Conservation (phyloP, 2,329 filamentous ascomycete species). For the Pseudogymnoascus sp. region DNA sequence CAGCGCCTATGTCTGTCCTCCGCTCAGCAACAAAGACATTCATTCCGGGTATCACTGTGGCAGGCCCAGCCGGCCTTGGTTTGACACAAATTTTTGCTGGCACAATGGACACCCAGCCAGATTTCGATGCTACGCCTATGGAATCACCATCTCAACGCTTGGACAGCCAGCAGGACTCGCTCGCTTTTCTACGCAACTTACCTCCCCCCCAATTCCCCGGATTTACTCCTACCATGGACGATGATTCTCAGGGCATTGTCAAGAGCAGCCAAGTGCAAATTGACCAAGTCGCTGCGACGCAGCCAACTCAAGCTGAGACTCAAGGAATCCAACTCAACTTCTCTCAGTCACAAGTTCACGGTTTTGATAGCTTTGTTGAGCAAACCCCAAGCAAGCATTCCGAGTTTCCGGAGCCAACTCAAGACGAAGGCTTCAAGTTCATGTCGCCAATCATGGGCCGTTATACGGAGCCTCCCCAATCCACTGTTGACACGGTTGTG, state of each 20-base stretch:
- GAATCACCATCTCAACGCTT: constrained; percentile 5
- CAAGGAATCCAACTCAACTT: constrained; percentile 46
- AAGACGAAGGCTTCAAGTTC: constrained; percentile 69
- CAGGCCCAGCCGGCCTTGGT: constrained; percentile 57
- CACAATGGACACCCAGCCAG: constrained; percentile 63
- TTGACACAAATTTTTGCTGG: constrained; percentile 87
- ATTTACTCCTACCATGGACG: constrained; percentile 39
- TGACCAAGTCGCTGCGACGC: constrained; percentile 32
- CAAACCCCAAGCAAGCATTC: constrained; percentile 45
- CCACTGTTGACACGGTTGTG: constrained; percentile 64
- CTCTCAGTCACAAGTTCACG: constrained; percentile 52
- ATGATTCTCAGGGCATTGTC: constrained; percentile 37
- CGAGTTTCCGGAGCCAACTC: constrained; percentile 66
- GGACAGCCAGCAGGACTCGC: constrained; percentile 33
- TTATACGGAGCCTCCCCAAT: constrained; percentile 56
- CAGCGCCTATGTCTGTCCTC: constrained; percentile 53
- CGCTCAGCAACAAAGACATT: constrained; percentile 61
- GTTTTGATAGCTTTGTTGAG: constrained; percentile 47
- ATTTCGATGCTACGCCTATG: constrained; percentile 17
- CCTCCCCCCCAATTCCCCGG: constrained; percentile 39
- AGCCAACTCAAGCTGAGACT: constrained; percentile 28
- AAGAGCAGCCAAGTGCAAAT: constrained; percentile 38
- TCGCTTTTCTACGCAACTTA: constrained; percentile 40
- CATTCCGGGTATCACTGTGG: constrained; percentile 58
- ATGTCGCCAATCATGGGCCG: constrained; percentile 63